Conservation (phyloP, 257 asterid genomes). For the Penstemon eatonii region DNA sequence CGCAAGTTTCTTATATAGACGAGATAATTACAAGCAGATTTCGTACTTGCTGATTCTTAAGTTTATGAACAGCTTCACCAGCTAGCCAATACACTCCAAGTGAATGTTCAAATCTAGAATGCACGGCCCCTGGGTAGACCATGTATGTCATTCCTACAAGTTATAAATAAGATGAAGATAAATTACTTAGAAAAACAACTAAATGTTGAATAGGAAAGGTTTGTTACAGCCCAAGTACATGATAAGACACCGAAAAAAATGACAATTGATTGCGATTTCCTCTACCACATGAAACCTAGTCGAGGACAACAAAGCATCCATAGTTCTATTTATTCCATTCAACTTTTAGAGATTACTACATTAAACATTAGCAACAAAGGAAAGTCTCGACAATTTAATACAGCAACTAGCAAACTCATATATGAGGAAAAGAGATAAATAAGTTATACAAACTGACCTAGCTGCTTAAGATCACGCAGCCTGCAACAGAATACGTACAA, state of each 20-base stretch:
- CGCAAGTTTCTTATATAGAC: conserved; percentile 12
- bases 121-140: conserved; percentile 98
- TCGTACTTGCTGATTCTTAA: conserved; percentile 62
- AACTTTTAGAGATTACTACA: too few relatives aligned
- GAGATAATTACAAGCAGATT: conserved; percentile 26
- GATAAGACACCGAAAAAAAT: conserved; percentile 10
- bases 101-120: conserved; percentile 76
- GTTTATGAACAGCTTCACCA: conserved; percentile 75
- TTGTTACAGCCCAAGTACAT: too few relatives aligned
- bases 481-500: conserved; percentile 45
- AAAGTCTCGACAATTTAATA: conserved; percentile 1
- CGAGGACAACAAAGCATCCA: background rate
- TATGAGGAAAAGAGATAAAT: conserved; percentile 7
- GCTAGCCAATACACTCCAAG: conserved; percentile 98
- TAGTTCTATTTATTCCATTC: conserved; percentile 8
- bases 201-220: background rate
- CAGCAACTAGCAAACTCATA: conserved; percentile 3
- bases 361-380: too few relatives aligned
- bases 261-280: background rate
- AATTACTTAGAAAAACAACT: background rate
- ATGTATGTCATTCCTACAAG: conserved; percentile 74
- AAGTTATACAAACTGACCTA: conserved; percentile 50
- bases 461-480: conserved; percentile 95
- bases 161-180: background rate
- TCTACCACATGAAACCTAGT: background rate